Base-by-base conservation (phyloP, 1,284 basidiomycete genomes). In the Ganoderma meredithae region DNA sequence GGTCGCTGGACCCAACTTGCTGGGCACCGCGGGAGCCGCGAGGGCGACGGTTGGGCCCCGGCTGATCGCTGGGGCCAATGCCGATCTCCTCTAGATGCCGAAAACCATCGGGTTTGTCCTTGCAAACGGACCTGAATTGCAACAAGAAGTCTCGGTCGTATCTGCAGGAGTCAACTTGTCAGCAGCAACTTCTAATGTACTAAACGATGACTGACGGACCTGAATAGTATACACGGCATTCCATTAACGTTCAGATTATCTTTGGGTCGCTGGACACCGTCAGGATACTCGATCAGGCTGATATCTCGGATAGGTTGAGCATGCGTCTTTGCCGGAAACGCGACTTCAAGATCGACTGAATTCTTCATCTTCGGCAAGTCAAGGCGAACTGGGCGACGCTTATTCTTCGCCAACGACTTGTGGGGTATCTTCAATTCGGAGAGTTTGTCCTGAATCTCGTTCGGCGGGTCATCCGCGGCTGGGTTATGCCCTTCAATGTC, bases 141-240 rank as follows among this genome's bases (percentile, higher is more conserved):
- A 99, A 83, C 40, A 99, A 86, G 90, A 99, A 99, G 55, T 97
- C 95, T 60, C 97, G 95, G 81, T 99, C 96, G 81, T 99, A 99
- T 75, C 97, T 94, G 60, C 12, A 67, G 22, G 36, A 40, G 43
- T 63, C 58, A 65, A 67, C 1, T 31, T 31, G 55, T 63, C 33
- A 67, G n/a, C 10, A 31, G 25, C 13, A 22, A n/a, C 15, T 31
- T 47, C 40, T 41, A 22, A 43, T 3, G 19, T n/a, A 33, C 49
- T 22, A 53, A 65, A 31, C 67, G 44, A 27, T 41, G 62, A 63
- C 66, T 61, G n/a, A 74, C 76, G 68, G 79, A 93, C 93, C 90
- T 91, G 86, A 96, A 98, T 81, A 96, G 98, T 81, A 96, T 97
- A 75, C 97, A 96, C 69, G 90, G 86, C 76, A 93, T 91, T n/a